Evolutionary conservation across 148 eudicot species (phyloP).

Genomic region (Hydrangea macrophylla): DNA sequence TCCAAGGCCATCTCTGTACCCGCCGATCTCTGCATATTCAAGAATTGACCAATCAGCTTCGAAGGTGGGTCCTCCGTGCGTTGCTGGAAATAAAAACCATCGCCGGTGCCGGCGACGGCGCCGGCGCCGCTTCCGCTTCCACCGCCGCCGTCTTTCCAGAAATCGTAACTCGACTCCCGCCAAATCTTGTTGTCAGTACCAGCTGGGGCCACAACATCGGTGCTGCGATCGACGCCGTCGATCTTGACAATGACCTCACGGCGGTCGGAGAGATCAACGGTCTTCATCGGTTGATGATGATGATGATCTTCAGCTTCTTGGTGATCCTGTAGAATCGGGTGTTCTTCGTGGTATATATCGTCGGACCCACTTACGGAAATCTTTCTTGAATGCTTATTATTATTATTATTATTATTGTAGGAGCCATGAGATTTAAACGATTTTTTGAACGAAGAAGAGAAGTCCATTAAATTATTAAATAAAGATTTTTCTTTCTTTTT

Average conservation of each 20-base stretch:
- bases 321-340: slow-evolving; percentile 38
- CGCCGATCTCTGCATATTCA: slow-evolving; percentile 30
- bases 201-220: neutral
- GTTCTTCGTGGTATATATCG: slow-evolving; percentile 22
- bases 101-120: neutral
- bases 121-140: neutral
- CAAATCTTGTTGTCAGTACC: neutral
- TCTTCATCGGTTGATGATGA: neutral
- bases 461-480: slow-evolving; percentile 23
- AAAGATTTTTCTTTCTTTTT: neutral
- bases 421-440: slow-evolving; percentile 26
- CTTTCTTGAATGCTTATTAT: slow-evolving; percentile 12
- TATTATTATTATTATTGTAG: too few relatives aligned
- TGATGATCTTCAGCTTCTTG: neutral
- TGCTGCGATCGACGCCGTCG: slow-evolving; percentile 14
- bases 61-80: slow-evolving; percentile 36
- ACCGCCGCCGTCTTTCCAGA: neutral
- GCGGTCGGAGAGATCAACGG: neutral
- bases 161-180: slow-evolving; percentile 18
- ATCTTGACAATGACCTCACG: slow-evolving; percentile 43
- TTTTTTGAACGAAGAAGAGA: slow-evolving; percentile 26
- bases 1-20: slow-evolving; percentile 32
- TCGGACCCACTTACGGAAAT: slow-evolving; percentile 9
- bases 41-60: slow-evolving; percentile 35
- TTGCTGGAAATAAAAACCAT: neutral